Evolutionary conservation across 768 basidiomycete species (phyloP).

Genomic region (Termitomyces sp.): DNA sequence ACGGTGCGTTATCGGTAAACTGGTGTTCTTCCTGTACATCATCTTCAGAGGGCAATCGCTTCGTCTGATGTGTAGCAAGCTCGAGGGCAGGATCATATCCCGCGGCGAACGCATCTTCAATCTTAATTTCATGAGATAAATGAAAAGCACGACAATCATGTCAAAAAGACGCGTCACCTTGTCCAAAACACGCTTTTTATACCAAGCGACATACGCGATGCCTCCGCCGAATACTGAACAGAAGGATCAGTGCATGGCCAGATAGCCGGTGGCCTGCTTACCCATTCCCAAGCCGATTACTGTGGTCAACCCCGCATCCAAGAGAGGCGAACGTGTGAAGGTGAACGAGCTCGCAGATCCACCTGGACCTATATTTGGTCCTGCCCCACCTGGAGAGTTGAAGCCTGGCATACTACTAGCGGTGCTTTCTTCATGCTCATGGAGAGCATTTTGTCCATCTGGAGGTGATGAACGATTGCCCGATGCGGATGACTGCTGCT

Average conservation of each 20-base stretch:
- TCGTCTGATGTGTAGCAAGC: conserved; percentile 47
- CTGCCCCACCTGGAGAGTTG: conserved; percentile 37
- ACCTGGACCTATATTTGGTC: conserved; percentile 23
- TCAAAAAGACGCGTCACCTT: conserved; percentile 42
- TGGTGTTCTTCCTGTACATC: conserved; percentile 25
- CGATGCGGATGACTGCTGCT: conserved; percentile 10
- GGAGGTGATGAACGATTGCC: conserved; percentile 3
- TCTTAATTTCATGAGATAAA: conserved; percentile 33
- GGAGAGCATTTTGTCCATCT: conserved; percentile 17
- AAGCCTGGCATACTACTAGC: conserved; percentile 30
- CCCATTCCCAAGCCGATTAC: conserved; percentile 58
- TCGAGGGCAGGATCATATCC: conserved; percentile 85
- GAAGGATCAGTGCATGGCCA: neutral
- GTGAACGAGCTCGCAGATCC: conserved; percentile 22
- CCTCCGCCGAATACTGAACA: conserved; percentile 63
- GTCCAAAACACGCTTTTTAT: conserved; percentile 75
- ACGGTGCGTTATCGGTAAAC: conserved; percentile 33
- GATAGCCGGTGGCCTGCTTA: conserved; percentile 20
- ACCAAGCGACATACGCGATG: conserved; percentile 68
- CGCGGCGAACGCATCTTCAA: conserved; percentile 69
- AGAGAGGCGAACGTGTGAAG: conserved; percentile 35
- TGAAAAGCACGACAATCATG: neutral
- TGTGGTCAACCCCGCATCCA: conserved; percentile 55
- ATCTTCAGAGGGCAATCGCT: conserved; percentile 19
- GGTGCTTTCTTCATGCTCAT: conserved; percentile 39